Evolutionary conservation across 768 basidiomycete species (phyloP).

Genomic region (Trametes sanguinea): DNA sequence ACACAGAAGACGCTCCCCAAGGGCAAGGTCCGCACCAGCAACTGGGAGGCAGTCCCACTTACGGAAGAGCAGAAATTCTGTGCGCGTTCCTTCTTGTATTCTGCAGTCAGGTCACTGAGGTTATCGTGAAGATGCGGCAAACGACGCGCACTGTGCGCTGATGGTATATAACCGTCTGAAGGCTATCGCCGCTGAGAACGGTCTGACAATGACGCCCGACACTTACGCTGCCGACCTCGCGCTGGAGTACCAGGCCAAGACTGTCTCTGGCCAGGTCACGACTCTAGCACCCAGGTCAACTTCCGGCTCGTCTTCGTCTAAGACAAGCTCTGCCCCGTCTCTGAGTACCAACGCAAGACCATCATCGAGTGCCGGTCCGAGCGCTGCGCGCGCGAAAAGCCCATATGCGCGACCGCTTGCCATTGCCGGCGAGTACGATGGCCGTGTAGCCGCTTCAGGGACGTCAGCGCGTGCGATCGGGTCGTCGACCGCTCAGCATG

Average conservation of each 20-base stretch:
- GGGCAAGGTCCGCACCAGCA: constrained; percentile 46
- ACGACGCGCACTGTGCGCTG: constrained; percentile 51
- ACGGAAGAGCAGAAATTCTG: constrained; percentile 35
- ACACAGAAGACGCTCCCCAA: constrained; percentile 42
- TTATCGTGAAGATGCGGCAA: constrained; percentile 46
- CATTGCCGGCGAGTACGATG: too few species aligned
- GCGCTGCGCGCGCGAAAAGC: neutral
- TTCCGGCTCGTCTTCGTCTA: neutral
- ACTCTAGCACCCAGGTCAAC: neutral
- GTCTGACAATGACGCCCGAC: constrained; percentile 23
- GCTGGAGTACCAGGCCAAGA: constrained; percentile 13
- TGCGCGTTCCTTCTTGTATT: neutral
- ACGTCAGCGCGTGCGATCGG: too few species aligned
- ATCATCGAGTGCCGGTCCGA: neutral
- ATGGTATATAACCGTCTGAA: constrained; percentile 44
- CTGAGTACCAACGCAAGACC: neutral
- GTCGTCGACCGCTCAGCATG: neutral
- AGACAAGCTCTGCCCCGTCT: neutral
- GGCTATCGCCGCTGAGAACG: constrained; percentile 32
- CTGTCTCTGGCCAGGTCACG: neutral
- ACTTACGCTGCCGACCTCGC: constrained; percentile 34
- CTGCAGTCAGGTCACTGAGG: neutral
- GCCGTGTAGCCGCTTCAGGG: too few species aligned
- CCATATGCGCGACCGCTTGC: neutral
- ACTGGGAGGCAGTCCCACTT: constrained; percentile 46